A percentile compares a stretch with the other conserved stretches of the same genome.
phyloP scores from a whole-genome alignment of 2,329 filamentous ascomycete genomes.

The Aureobasidium subglaciale region DNA sequence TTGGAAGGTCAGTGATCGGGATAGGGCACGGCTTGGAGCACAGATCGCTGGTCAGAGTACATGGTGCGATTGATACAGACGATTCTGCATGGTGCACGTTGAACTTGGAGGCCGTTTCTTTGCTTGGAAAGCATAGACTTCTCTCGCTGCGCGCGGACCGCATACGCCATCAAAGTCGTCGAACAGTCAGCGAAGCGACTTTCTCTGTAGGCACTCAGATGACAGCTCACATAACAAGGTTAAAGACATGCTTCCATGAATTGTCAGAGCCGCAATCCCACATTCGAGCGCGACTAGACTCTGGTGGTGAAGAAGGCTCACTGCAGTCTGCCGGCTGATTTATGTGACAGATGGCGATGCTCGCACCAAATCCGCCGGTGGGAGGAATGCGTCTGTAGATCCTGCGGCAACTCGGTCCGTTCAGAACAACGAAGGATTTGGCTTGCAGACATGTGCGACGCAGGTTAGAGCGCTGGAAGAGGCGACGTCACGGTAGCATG shows the following conservation, averaged over 20 bases:
- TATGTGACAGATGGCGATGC: not conserved
- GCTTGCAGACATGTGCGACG: not conserved
- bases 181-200: not conserved
- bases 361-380: not conserved
- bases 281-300: not conserved
- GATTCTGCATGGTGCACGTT: slow-evolving; percentile 10
- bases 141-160: slow-evolving; percentile 2
- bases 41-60: not conserved
- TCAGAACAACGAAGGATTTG: not conserved
- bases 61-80: slow-evolving; percentile 4
- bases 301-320: not conserved
- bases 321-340: not conserved
- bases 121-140: slow-evolving; percentile 12
- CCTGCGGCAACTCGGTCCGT: slow-evolving; percentile 7
- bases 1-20: not conserved
- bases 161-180: not conserved
- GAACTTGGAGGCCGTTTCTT: not conserved
- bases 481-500: not conserved
- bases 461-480: not conserved
- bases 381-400: slow-evolving; percentile 7
- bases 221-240: not conserved
- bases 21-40: not conserved
- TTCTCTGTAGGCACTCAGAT: not conserved
- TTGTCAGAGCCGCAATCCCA: slow-evolving; percentile 4
- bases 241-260: slow-evolving; percentile 7